Base-by-base conservation (phyloP, 441 rosid genomes). In the Macaranga tanarius region DNA sequence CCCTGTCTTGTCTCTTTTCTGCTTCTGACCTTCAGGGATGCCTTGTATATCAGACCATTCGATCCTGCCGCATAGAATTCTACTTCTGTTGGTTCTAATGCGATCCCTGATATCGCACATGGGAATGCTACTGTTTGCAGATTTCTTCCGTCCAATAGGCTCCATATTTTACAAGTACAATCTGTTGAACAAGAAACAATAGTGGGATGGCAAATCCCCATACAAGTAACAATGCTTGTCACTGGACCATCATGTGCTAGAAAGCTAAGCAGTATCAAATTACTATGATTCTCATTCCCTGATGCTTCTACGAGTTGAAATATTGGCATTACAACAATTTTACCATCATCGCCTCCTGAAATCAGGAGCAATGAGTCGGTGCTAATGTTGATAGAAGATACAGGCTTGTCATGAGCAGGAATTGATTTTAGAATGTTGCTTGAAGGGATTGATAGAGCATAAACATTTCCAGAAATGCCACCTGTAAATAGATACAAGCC, bases 281-380 rank as follows among this genome's bases (percentile, higher is more conserved):
- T 52, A n/a, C 28, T 50, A 0, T 65, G 23, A 62, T 68, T 73
- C 42, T 63, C 48, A 57, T 55, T 59, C 19, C 8, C 22, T 17
- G 69, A 48, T 38, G 38, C 67, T 10, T 80, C 86, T 1, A 83
- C 60, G 0, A 86, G 75, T 38, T 67, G 84, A 68, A 82, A 78
- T 74, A 83, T 76, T 12, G 86, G 84, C 17, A 72, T 42, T 12
- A 69, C 69, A 34, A 72, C 70, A 40, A 83, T 76, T 34, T 56
- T 48, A 0, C 88, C 88, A 64, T 86, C 84, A 60, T 79, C 90
- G 0, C 84, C 81, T 0, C 85, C 88, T 0, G 90, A 86, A 20
- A 84, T 60, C 10, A 84, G 71, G 50, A 86, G 83, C 0, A 85
- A 86, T 6, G 76, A 79, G 38, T 84, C 87, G 13, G 45, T 63